Base-by-base conservation (phyloP, 2,329 filamentous ascomycete genomes). In the Fusarium globosum region DNA sequence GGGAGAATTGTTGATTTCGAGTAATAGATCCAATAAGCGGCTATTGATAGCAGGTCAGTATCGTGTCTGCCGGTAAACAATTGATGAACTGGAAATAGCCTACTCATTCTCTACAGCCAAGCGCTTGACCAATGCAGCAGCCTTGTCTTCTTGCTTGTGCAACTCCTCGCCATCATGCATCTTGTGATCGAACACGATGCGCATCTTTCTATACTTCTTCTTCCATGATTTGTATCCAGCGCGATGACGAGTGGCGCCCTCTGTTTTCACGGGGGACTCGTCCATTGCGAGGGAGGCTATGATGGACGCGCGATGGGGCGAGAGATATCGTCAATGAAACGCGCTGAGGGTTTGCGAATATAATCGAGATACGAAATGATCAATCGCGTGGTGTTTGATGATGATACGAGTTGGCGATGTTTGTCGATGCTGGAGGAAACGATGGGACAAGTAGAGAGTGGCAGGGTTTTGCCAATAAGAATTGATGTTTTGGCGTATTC, bases 171-270 rank as follows among this genome's bases (percentile, higher is more conserved):
- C 93, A 74, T 94, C 90, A 65, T 92, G 89, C 89, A 95, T 94
- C 78, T 90, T 90, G 57, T 91, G 87, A 76, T 96, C 93, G 79
- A 96, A 97, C 35, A 88, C 86, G 80, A 92, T 88, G 83, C 93
- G 92, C 91, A 96, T 94, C 88, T 97, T 97, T 78, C 93, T 92
- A 82, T 97, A 99, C 86, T 99, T 99, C 85, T 97, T 97, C 88
- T 94, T 94, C 87, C 88, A 92, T 49, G 90, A 92, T 79, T 90
- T 92, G 82, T 92, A 90, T 85, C 88, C 78, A 83, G 86, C 82
- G 85, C 77, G 79, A 75, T 76, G 80, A 53, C 78, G 78, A 55
- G 79, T 76, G 87, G 85, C 65, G 49, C 85, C 85, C 68, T 87
- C 85, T 72, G 80, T 80, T 73, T 86, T 86, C 73, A 84, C 76